These are phyloP conservation scores for Polyrhizophydium stewartii DNA, from an alignment of 371 early-diverging fungal species.

Conservation along the genomic window DNA sequence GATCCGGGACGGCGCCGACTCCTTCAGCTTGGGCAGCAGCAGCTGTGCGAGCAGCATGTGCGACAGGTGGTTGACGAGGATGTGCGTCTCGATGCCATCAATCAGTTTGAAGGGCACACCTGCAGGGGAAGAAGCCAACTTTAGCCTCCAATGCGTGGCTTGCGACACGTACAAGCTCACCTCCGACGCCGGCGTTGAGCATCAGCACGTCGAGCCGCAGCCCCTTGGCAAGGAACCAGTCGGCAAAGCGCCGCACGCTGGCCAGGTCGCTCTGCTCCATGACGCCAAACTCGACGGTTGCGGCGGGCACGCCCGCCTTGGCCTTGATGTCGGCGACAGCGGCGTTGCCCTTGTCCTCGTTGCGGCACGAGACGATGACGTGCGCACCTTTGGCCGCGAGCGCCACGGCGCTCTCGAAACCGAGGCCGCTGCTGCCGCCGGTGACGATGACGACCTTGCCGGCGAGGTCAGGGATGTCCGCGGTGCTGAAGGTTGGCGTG, in stretches of 20 bases:
- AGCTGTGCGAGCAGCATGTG: constrained; percentile 29
- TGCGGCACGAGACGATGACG: constrained; percentile 14
- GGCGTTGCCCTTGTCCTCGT: constrained; percentile 13
- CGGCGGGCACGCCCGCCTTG: constrained; percentile 7
- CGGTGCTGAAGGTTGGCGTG: no score
- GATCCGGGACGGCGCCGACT: constrained; percentile 47
- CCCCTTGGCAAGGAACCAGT: constrained; percentile 9
- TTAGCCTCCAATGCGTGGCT: no score
- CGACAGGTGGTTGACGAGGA: constrained; percentile 78
- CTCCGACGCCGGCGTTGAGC: constrained; percentile 50
- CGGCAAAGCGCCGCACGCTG: constrained; percentile 25
- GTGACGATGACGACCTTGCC: constrained; percentile 70
- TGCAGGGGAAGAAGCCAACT: no score
- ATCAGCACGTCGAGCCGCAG: constrained; percentile 39
- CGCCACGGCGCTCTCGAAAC: constrained; percentile 51
- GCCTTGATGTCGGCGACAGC: constrained; percentile 29
- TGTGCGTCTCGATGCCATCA: constrained; percentile 69
- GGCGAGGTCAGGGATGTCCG: constrained; percentile 21
- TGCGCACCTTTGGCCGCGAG: constrained; percentile 54
- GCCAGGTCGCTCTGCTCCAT: constrained; percentile 44
- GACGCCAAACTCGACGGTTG: constrained; percentile 40
- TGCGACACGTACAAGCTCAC: no score
- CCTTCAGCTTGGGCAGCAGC: constrained; percentile 12
- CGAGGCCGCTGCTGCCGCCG: constrained; percentile 69
- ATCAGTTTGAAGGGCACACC: no score